Evolutionary conservation across 495 filamentous ascomycete genomes (phyloP), one percentile per base, ranked within the genome.

Genomic region (Talaromyces nanjingensis): DNA sequence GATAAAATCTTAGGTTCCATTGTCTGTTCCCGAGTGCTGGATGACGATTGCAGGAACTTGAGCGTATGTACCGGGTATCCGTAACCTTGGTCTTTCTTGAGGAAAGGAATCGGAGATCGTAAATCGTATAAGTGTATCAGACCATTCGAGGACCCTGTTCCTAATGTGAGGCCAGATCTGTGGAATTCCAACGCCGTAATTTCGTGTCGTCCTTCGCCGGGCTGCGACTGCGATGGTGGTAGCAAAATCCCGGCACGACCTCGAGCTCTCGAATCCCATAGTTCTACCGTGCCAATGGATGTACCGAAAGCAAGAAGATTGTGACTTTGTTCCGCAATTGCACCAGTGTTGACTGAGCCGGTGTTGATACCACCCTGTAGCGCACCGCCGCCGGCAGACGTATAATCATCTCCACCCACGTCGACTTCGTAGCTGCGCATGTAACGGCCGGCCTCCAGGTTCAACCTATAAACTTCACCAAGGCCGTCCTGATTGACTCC

Each of bases 51-150:
- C 37, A 99, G 82, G 78, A 96, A 96, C 42, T 89, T 89, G 42
- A 99, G 77, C 8, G 88, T 93, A 69, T 97, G 91, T 58, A 97
- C 90, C 12, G 96, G 89, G 72, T 91, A 96, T 11, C 93, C 93
- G 74, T 96, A 97, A 57, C 96, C 94, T 79, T 98, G 96, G 66
- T 98, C 96, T 72, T 96, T 97, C 68, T 86, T 87, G 37, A 97
- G 78, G 2, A 96, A 77, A 12, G 96, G 93, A 0, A 88, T 82
- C 0, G 94, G 91, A 9, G 91, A 91, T 67, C 96, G 89, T 37
- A 99, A 81, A 77, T 99, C 96, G 71, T 97, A 99, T 27, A 96
- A 83, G 54, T 93, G 86, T 34, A 97, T 86, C n/a, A 97, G 82
- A 7, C 96, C 96, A 54, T 86, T 89, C 0, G 91, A 92, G 20